Base-by-base conservation (phyloP, 2,329 filamentous ascomycete species). In the Claviceps arundinis region DNA sequence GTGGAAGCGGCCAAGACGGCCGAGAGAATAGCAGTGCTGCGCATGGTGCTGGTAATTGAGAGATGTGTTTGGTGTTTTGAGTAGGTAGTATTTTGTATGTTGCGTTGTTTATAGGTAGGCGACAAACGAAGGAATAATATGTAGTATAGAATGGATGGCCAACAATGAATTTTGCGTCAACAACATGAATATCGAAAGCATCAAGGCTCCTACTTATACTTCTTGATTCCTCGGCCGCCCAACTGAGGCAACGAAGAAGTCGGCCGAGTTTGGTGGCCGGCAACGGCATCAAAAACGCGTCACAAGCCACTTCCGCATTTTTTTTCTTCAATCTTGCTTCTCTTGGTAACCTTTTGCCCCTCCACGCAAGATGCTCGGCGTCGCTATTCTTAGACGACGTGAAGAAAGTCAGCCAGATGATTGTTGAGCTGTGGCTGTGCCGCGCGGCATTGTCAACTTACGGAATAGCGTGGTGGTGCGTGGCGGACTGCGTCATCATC, bases 31-130 rank as follows among this genome's bases (percentile, higher is more conserved):
- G 55, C 41, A 17, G 50, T 52, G 52, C 52, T 50, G 50, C 58
- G 58, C 58, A 60, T 60, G 50, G 51, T 57, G 53, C 48, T 19
- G n/a, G n/a, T 47, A 22, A 34, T 24, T 17, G 9, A 45, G 24
- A 30, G 43, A 24, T 43, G n/a, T 43, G 42, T 16, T 24, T 43
- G 42, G 42, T 34, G 30, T 34, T 30, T 30, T 30, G 9, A 30
- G 22, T 30, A 11, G 11, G 9, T 4, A 11, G 9, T 34, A 3
- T 3, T 11, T 34, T 34, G 1, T 34, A 34, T 11, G 30, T 34
- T 34, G 9, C 30, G 30, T 34, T 11, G 4, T 11, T 11, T 34
- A 4, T 34, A 34, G 30, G 30, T 34, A 34, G 9, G 30, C 30
- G 30, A 34, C 30, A 34, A 34, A 34, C 19, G 19, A 24, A 16